Conservation (phyloP, 75 land plant species). For the Gnetum montanum region DNA sequence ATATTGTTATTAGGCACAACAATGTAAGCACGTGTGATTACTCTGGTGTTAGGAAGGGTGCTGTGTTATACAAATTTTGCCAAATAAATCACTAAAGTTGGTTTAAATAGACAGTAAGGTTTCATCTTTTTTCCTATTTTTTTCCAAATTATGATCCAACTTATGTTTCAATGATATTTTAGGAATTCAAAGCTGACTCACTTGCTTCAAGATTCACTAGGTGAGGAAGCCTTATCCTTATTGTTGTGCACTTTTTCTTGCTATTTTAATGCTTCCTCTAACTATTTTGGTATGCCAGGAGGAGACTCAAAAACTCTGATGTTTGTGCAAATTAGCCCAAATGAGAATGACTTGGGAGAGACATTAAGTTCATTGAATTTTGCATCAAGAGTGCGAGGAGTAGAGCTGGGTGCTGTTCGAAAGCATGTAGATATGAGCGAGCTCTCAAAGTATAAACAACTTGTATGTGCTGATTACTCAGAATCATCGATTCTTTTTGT, state of each 20-base stretch:
- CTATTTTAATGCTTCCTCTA: background rate
- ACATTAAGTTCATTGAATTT: conserved; percentile 85
- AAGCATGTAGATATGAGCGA: conserved; percentile 78
- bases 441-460: conserved; percentile 67
- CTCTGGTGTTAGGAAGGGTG: no score
- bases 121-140: no score
- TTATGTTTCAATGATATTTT: conserved; percentile 5
- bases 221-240: conserved; percentile 18
- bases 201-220: conserved; percentile 88
- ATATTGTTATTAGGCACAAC: no score
- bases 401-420: conserved; percentile 84
- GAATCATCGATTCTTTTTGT: background rate
- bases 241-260: background rate
- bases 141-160: background rate
- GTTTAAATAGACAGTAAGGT: no score
- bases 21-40: no score
- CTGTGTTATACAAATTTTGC: no score
- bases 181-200: conserved; percentile 96
- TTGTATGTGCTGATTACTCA: conserved; percentile 31
- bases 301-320: conserved; percentile 92
- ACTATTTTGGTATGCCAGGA: conserved; percentile 34
- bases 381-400: conserved; percentile 85
- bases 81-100: no score
- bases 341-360: conserved; percentile 67
- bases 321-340: conserved; percentile 96